Conservation (phyloP, 1,139 yeast species). For the Debaryomyces sp. region DNA sequence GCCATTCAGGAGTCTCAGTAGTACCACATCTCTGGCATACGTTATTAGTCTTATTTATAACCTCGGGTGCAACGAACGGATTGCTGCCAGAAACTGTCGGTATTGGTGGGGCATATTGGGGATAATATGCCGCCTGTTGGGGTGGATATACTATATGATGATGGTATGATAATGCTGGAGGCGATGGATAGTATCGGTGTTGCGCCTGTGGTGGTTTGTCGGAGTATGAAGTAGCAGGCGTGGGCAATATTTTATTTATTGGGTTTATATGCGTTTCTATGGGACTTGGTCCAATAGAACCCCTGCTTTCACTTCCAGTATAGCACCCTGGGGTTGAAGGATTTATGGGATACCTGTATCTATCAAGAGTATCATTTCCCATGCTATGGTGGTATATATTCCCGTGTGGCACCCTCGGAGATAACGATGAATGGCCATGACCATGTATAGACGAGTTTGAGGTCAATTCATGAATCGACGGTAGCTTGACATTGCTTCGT, state of each 20-base stretch:
- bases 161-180: slow-evolving; percentile 5
- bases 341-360: background rate
- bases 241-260: background rate
- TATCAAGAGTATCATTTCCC: background rate
- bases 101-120: slow-evolving; percentile 14
- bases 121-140: slow-evolving; percentile 5
- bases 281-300: background rate
- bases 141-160: slow-evolving; percentile 11
- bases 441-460: slow-evolving; percentile 16
- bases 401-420: slow-evolving; percentile 3
- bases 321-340: slow-evolving; percentile 12
- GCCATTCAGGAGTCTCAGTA: slow-evolving; percentile 90
- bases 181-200: slow-evolving; percentile 4
- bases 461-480: slow-evolving; percentile 42
- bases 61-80: slow-evolving; percentile 26
- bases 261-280: background rate
- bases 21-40: slow-evolving; percentile 62
- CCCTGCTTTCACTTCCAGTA: background rate
- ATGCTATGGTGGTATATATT: background rate
- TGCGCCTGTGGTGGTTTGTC: slow-evolving; percentile 12
- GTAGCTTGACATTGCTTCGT: slow-evolving; percentile 25
- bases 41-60: slow-evolving; percentile 39
- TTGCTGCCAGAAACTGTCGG: slow-evolving; percentile 9
- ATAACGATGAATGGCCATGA: background rate
- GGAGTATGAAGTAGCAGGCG: slow-evolving; percentile 14